phyloP scores from a whole-genome alignment of 345 rosid genomes.

The Carallia pectinifolia region DNA sequence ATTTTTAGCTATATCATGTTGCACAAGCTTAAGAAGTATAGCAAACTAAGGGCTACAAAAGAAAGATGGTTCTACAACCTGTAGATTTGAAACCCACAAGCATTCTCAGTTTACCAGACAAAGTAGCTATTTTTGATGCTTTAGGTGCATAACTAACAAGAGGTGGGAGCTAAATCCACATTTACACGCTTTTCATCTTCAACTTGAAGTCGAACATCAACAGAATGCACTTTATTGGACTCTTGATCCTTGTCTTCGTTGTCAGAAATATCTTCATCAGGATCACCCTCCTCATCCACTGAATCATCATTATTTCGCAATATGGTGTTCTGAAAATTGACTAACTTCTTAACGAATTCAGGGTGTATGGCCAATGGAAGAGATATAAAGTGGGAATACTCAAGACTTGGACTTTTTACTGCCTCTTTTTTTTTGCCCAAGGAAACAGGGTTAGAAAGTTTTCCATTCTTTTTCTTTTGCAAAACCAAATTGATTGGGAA shows the following conservation, averaged over 20 bases:
- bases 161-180: conserved; percentile 51
- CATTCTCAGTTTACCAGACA: conserved; percentile 41
- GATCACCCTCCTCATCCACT: conserved; percentile 34
- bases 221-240: conserved; percentile 24
- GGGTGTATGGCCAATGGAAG: conserved; percentile 88
- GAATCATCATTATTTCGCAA: conserved; percentile 36
- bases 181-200: conserved; percentile 46
- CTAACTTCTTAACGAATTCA: conserved; percentile 69
- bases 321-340: conserved; percentile 64
- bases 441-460: background rate
- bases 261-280: conserved; percentile 35
- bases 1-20: background rate
- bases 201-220: conserved; percentile 47
- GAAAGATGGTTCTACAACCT: background rate
- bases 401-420: conserved; percentile 55
- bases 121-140: conserved; percentile 45
- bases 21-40: too few species aligned
- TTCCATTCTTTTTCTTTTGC: background rate
- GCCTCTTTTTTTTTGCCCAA: conserved; percentile 46
- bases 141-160: conserved; percentile 63
- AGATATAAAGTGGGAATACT: conserved; percentile 85
- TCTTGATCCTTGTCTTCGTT: conserved; percentile 25
- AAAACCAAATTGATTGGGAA: conserved; percentile 15
- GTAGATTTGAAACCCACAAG: background rate
- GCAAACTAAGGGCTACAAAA: background rate